These are phyloP conservation scores for Eucalyptus curtisii DNA, from an alignment of 345 rosid genomes.

Conservation along the genomic window DNA sequence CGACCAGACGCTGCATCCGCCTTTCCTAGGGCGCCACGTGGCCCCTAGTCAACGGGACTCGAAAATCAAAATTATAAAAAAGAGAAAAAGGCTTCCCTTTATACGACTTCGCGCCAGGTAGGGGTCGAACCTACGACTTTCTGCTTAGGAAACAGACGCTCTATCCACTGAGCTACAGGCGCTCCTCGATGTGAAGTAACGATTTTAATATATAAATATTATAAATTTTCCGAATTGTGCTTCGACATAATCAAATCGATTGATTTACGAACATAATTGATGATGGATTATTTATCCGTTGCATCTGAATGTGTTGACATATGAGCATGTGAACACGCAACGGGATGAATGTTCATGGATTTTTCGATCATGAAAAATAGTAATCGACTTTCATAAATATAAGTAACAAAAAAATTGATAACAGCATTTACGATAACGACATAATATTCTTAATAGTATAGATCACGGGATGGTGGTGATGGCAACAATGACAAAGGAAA, in stretches of 20 bases:
- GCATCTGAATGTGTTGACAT: not conserved
- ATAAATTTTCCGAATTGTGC: accelerated
- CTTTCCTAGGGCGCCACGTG: not conserved
- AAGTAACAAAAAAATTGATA: not conserved
- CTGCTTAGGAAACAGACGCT: conserved; percentile 99
- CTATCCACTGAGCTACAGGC: conserved; percentile 99
- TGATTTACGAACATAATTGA: not conserved
- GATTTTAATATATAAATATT: accelerated
- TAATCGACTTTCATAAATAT: not conserved
- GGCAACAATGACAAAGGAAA: not conserved
- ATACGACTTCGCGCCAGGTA: conserved; percentile 47
- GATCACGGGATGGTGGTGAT: not conserved
- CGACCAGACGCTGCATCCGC: not conserved
- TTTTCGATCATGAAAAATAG: not conserved
- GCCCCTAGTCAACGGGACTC: not conserved
- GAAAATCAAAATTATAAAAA: not conserved
- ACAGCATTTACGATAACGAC: accelerated
- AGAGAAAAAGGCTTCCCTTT: accelerated
- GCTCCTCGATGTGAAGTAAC: not conserved
- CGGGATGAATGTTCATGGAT: not conserved
- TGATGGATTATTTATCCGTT: not conserved
- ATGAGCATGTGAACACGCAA: not conserved
- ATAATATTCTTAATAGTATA: accelerated
- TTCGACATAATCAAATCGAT: not conserved
- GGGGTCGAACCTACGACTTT: conserved; percentile 94